These are phyloP conservation scores for Termitomyces sp. DNA, from an alignment of 768 basidiomycete species.

Conservation along the genomic window DNA sequence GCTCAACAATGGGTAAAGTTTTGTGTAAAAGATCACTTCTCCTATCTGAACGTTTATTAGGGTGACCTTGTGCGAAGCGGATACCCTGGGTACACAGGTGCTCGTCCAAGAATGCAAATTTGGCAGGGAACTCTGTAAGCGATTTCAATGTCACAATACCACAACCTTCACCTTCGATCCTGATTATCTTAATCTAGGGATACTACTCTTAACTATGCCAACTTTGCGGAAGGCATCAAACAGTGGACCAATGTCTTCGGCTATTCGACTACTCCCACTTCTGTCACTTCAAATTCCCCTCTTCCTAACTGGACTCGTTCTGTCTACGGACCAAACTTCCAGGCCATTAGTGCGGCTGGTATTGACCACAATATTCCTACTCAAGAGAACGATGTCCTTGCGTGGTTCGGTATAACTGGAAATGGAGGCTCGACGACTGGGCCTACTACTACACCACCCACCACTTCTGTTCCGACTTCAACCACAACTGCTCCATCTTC, in stretches of 20 bases:
- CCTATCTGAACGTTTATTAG: slow-evolving; percentile 14
- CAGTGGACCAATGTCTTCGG: slow-evolving; percentile 57
- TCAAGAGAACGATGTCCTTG: slow-evolving; percentile 42
- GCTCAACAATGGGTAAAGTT: slow-evolving; percentile 41
- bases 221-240: slow-evolving; percentile 49
- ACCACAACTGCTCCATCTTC: slow-evolving; percentile 10
- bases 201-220: slow-evolving; percentile 45
- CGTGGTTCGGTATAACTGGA: slow-evolving; percentile 45
- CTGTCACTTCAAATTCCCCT: slow-evolving; percentile 38
- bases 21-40: neutral
- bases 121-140: slow-evolving; percentile 48
- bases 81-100: slow-evolving; percentile 51
- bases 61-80: slow-evolving; percentile 42
- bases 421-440: slow-evolving; percentile 9
- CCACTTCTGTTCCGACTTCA: slow-evolving; percentile 16
- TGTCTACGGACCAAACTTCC: slow-evolving; percentile 46
- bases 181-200: slow-evolving; percentile 33
- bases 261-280: slow-evolving; percentile 35
- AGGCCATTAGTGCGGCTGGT: slow-evolving; percentile 44
- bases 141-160: neutral
- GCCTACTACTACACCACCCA: slow-evolving; percentile 14
- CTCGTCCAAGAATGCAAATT: slow-evolving; percentile 46
- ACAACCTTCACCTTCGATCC: neutral
- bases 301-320: slow-evolving; percentile 42
- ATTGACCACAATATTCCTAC: slow-evolving; percentile 52